Evolutionary conservation across 2,329 filamentous ascomycete species (phyloP).

Genomic region (Pezicula rhizophila): DNA sequence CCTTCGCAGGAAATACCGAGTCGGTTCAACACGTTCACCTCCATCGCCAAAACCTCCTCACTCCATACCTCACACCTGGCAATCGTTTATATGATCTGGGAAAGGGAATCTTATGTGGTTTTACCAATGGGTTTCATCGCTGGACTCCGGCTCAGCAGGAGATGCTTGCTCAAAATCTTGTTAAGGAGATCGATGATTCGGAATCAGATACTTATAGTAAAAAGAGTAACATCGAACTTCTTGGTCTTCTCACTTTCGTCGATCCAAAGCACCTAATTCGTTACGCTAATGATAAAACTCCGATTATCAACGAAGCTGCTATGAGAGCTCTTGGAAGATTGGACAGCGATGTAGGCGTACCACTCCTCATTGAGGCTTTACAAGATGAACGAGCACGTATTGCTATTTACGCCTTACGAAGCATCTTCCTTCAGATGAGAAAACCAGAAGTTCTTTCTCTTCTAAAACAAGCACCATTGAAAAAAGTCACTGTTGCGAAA

Average conservation of each 20-base stretch:
- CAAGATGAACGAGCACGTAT: constrained; percentile 6
- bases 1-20: background rate
- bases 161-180: background rate
- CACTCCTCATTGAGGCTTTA: constrained; percentile 7
- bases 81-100: background rate
- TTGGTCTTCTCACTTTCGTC: constrained; percentile 3
- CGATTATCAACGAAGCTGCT: constrained; percentile 4
- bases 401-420: constrained; percentile 8
- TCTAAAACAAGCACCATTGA: constrained; percentile 3
- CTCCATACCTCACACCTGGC: background rate
- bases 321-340: constrained; percentile 6
- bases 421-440: background rate
- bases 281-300: background rate
- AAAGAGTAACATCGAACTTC: constrained; percentile 1
- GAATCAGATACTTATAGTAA: constrained; percentile 1
- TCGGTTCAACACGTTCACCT: constrained; percentile 4
- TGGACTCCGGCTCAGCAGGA: constrained; percentile 10
- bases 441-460: constrained; percentile 1
- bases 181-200: constrained; percentile 5
- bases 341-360: constrained; percentile 1
- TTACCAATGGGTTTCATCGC: constrained; percentile 4
- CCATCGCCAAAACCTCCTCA: constrained; percentile 5
- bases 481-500: constrained; percentile 10
- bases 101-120: background rate
- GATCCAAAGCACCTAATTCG: background rate